Base-by-base conservation (phyloP, 208 protist species). In the Spironucleus salmonicida region DNA sequence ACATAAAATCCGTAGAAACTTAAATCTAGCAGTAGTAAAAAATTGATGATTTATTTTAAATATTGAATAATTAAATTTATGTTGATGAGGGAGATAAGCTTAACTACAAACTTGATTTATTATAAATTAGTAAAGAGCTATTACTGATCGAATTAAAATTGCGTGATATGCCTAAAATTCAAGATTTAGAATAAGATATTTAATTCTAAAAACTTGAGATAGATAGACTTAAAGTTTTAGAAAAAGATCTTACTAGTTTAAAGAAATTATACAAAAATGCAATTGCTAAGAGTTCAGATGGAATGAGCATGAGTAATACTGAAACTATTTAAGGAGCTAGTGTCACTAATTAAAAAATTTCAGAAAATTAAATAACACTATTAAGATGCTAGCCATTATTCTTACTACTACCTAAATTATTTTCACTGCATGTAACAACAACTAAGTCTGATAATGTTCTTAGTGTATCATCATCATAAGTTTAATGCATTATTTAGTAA, bases 191-290 rank as follows among this genome's bases (percentile, higher is more conserved):
- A 29, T 11, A 45, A 9, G 34, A 11, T 15, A 40, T 71, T 9
- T 45, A n/a, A 30, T 9, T 15, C 45, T 15, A 42, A 38, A 9
- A 45, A 45, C 9, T 15, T 4, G 64, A 71, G 45, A 71, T 42
- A 29, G 38, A 2, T n/a, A 40, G 64, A 32, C 64, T 71, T 35
- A 45, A 11, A 4, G 38, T 9, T 15, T 19, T 71, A n/a, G 64
- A 71, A 32, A n/a, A 71, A 71, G 64, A 71, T 19, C 64, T 71
- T 4, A 40, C n/a, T 38, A 4, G 45, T 19, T 45, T 71, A 49
- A 71, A n/a, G 34, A 71, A 71, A 38, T 9, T n/a, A 4, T 71
- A 71, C 64, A n/a, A 38, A 71, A 11, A 2, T 71, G 34, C 45
- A 9, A 40, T 71, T 11, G 26, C 64, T 49, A n/a, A 38, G 11